Conservation (phyloP, 306 rosid genomes). For the Cyclanthera cordifolia region DNA sequence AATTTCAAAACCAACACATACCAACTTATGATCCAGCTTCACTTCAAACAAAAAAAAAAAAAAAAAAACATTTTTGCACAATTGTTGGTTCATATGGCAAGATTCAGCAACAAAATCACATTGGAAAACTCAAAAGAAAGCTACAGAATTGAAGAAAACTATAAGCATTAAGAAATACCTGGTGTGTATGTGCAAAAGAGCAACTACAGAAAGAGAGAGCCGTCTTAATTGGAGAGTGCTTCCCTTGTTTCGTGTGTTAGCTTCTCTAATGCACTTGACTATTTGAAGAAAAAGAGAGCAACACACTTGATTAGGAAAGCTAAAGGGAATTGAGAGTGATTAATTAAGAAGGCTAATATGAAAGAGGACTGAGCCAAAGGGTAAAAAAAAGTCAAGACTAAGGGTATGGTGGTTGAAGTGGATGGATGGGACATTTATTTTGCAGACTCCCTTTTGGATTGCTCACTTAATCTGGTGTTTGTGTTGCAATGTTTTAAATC, state of each 20-base stretch:
- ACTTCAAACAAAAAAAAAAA: background rate
- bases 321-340: background rate
- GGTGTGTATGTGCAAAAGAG: too few species aligned
- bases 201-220: too few species aligned
- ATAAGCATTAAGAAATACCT: too few species aligned
- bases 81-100: background rate
- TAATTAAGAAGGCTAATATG: background rate
- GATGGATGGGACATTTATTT: slow-evolving; percentile 3
- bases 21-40: background rate
- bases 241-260: background rate
- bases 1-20: background rate
- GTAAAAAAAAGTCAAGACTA: slow-evolving; percentile 6
- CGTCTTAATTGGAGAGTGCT: too few species aligned
- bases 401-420: slow-evolving; percentile 3
- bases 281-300: background rate
- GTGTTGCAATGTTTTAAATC: background rate
- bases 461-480: background rate
- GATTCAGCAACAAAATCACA: background rate
- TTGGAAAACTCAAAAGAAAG: background rate
- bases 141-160: background rate
- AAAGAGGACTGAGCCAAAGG: background rate
- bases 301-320: background rate
- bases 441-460: background rate
- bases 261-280: background rate
- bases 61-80: background rate